Base-by-base conservation (phyloP, 257 asterid genomes). In the Rhazya stricta region DNA sequence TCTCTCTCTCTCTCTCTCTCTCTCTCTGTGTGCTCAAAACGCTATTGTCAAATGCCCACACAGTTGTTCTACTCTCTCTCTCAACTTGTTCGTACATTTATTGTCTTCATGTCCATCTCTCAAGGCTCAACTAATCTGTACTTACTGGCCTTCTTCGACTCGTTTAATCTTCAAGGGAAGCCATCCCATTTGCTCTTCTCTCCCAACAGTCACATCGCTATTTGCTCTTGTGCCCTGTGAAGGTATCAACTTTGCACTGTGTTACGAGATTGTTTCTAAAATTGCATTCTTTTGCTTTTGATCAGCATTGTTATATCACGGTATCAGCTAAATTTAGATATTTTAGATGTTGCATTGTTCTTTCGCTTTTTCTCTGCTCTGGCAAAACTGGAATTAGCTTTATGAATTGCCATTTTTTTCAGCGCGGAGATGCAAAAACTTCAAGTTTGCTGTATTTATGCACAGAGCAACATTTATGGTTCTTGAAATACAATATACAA, bases 71-170 rank as follows among this genome's bases (percentile, higher is more conserved):
- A 4, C 43, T 4, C 43, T 4, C 66, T 27, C 37, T 58, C 7
- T 27, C 39, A 3, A 29, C 39, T 60, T 29, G 50, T 66, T 37
- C 48, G 2, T 57, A 67, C 76, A 70, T 70, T 77, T 70, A 69
- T 69, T 76, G 23, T 8, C 80, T 23, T 65, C 32, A 8, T 43
- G 39, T 54, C 30, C 70, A 3, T 53, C 23, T 34, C 69, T 27
- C 15, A 34, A 58, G 60, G 9, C 77, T 42, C 74, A 76, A 42
- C 75, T 39, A 68, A 54, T 43, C 51, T 48, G 30, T 56, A 27
- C 71, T 43, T 32, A 4, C 56, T 29, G 1, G 6, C 0, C 42
- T 63, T n/a, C 21, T 32, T 70, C 51, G 6, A 43, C 0, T 41
- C 67, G 67, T 25, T n/a, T 39, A 54, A n/a, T 69, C 66, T 77